phyloP scores from a whole-genome alignment of 345 rosid species.

The Acer negundo region DNA sequence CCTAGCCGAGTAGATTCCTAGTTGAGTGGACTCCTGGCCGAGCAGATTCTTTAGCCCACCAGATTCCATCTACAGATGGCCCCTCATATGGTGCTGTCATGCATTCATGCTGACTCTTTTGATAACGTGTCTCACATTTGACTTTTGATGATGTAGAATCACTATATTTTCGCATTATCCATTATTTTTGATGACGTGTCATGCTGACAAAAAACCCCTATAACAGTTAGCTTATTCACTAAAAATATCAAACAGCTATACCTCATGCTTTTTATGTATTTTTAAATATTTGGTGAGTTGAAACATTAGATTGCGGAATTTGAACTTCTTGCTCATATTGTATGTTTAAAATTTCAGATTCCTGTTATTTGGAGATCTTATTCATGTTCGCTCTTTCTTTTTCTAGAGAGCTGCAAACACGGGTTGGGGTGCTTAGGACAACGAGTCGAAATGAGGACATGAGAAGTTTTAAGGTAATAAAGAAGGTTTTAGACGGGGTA shows the following conservation, averaged over 20 bases:
- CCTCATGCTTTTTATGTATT: background rate
- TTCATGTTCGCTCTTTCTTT: conserved; percentile 21
- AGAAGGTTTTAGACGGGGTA: conserved; percentile 31
- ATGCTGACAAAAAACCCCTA: too few relatives aligned
- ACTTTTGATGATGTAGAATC: too few relatives aligned
- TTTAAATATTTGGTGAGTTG: conserved; percentile 7
- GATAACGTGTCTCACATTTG: too few relatives aligned
- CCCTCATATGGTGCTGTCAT: too few relatives aligned
- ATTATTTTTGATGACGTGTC: too few relatives aligned
- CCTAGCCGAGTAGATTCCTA: too few relatives aligned
- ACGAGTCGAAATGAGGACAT: conserved; percentile 63
- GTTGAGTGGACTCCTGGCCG: too few relatives aligned
- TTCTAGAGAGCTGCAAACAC: conserved; percentile 83
- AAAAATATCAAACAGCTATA: background rate
- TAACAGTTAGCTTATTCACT: too few relatives aligned
- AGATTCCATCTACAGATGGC: too few relatives aligned
- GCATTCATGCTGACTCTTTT: too few relatives aligned
- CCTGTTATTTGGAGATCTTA: background rate
- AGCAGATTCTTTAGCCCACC: too few relatives aligned
- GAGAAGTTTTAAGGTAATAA: conserved; percentile 57
- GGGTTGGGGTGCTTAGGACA: conserved; percentile 82
- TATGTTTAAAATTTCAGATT: background rate
- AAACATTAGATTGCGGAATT: background rate
- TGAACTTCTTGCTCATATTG: background rate
- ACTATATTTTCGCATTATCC: too few relatives aligned